These are phyloP conservation scores for Fallopia convolvulus DNA, from an alignment of 148 eudicot species.

Conservation along the genomic window DNA sequence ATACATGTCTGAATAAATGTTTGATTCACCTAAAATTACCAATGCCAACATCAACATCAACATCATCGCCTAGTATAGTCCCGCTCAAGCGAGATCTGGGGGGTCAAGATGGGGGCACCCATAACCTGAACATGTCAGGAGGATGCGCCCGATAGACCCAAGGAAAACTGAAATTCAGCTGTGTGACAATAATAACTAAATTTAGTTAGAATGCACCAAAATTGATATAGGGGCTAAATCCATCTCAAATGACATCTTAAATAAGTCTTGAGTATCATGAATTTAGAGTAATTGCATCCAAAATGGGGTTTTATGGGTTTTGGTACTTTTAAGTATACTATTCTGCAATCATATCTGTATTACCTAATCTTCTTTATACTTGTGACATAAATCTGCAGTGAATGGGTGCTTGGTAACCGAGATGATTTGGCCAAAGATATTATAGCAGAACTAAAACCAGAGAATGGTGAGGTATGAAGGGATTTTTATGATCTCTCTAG, in stretches of 20 bases:
- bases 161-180: too few species aligned
- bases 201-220: too few species aligned
- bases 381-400: constrained; percentile 39
- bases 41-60: not conserved
- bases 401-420: constrained; percentile 96
- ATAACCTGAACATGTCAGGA: too few species aligned
- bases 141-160: too few species aligned
- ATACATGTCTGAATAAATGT: not conserved
- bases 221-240: too few species aligned
- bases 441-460: constrained; percentile 65
- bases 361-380: not conserved
- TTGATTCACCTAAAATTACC: not conserved
- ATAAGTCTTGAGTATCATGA: not conserved
- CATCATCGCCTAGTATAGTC: too few species aligned
- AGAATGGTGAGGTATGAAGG: constrained; percentile 70
- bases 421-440: constrained; percentile 93
- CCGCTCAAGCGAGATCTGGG: too few species aligned
- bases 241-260: not conserved
- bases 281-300: not conserved
- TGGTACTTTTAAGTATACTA: not conserved
- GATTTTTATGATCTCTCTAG: not conserved
- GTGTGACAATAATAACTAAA: too few species aligned
- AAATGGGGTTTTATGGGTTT: not conserved
- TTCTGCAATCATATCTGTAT: not conserved
- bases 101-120: too few species aligned